Conservation (phyloP, 345 rosid species). For the Aquilaria yunnanensis region DNA sequence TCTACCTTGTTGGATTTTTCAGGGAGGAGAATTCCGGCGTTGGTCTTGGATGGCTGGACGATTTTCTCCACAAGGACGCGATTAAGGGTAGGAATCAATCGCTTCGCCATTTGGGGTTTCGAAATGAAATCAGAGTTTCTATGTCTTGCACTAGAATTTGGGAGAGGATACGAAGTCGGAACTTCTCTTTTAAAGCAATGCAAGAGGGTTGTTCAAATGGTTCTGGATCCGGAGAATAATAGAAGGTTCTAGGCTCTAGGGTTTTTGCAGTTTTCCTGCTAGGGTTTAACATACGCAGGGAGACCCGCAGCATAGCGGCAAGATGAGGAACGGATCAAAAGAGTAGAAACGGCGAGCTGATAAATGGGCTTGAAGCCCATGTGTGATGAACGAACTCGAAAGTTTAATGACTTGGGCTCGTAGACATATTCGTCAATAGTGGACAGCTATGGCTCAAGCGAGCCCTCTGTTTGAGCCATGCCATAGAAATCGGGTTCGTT, state of each 20-base stretch:
- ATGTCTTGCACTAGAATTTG: not conserved
- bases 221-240: constrained; percentile 4
- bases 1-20: constrained; percentile 62
- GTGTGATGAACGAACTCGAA: too few relatives aligned
- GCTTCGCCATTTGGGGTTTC: constrained; percentile 54
- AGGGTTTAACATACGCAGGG: not conserved
- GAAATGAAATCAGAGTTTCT: not conserved
- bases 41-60: constrained; percentile 73
- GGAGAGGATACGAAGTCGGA: not conserved
- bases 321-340: too few relatives aligned
- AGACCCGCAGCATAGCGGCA: not conserved
- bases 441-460: too few relatives aligned
- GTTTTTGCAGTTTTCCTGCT: constrained; percentile 6
- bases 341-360: too few relatives aligned
- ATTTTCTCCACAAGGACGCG: constrained; percentile 74
- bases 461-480: too few relatives aligned
- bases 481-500: too few relatives aligned
- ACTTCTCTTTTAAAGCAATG: not conserved
- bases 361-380: too few relatives aligned
- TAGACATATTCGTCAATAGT: too few relatives aligned
- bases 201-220: not conserved
- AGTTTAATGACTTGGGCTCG: too few relatives aligned
- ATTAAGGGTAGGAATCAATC: constrained; percentile 64
- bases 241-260: constrained; percentile 29
- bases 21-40: constrained; percentile 71